Percentiles rank a stretch among this genome's conserved stretches.
phyloP scores from a whole-genome alignment of 805 yeast genomes.

The Grigorovia jiainica region DNA sequence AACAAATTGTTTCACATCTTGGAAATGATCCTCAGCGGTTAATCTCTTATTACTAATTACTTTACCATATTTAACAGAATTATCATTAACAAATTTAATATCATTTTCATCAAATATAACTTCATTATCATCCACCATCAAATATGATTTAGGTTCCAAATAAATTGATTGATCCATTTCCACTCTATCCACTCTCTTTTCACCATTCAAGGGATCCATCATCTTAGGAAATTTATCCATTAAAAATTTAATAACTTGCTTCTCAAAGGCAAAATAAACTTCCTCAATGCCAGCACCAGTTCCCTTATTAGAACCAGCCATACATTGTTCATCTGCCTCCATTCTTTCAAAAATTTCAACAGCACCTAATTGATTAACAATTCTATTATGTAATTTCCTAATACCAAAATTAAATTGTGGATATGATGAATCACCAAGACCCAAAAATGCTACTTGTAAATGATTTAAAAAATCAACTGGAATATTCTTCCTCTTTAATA shows the following conservation, averaged over 20 bases:
- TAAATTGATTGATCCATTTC: slow-evolving; percentile 17
- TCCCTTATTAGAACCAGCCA: slow-evolving; percentile 45
- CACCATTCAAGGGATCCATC: slow-evolving; percentile 8
- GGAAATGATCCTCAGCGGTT: slow-evolving; percentile 69
- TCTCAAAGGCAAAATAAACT: slow-evolving; percentile 68
- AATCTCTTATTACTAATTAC: slow-evolving; percentile 48
- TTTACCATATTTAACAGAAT: slow-evolving; percentile 31
- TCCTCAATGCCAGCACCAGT: slow-evolving; percentile 48
- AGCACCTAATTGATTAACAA: slow-evolving; percentile 72
- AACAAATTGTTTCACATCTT: slow-evolving; percentile 67
- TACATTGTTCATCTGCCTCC: slow-evolving; percentile 81
- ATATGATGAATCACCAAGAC: slow-evolving; percentile 89
- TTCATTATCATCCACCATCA: slow-evolving; percentile 3
- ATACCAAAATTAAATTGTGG: slow-evolving; percentile 85
- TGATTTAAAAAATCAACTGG: slow-evolving; percentile 53
- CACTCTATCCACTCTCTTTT: slow-evolving; percentile 9
- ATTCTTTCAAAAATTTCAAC: slow-evolving; percentile 59
- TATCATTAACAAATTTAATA: slow-evolving; percentile 13
- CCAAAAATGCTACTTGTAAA: slow-evolving; percentile 62
- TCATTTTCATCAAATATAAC: neutral
- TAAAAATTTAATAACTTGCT: slow-evolving; percentile 33
- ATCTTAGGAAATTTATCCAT: slow-evolving; percentile 27
- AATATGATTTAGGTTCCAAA: slow-evolving; percentile 23
- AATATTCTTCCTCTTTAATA: slow-evolving; percentile 57
- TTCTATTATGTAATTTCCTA: slow-evolving; percentile 67